Evolutionary conservation across 2,329 filamentous ascomycete species (phyloP), one percentile per base, ranked within the genome.

Genomic region (Fulvia fulva): DNA sequence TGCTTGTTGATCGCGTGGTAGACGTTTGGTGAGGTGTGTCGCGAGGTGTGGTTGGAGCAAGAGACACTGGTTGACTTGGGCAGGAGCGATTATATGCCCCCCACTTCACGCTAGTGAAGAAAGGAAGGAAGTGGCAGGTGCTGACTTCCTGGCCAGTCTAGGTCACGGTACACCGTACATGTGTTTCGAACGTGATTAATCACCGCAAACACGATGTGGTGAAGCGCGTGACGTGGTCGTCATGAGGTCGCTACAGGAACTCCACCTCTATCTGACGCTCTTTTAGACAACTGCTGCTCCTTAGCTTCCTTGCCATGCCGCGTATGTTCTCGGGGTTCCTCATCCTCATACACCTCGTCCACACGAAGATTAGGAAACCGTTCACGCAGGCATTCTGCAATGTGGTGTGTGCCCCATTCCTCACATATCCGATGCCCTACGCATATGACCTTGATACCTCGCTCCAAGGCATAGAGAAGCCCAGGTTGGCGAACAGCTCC

Each of bases 371-470:
- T 57, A 1, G 73, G 72, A 53, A 72, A 77, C 9, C 66, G 63
- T 3, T 51, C 58, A 12, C 70, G 64, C 2, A 76, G 16, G 5
- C 62, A 55, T 14, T 55, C 57, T 12, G 69, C 72, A 19, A 76
- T 58, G 47, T 68, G 73, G 19, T 67, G 60, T n/a, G 76, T 73
- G 0, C 74, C 74, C 74, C 74, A 77, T 21, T 75, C 72, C 55
- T 76, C 74, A 12, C 71, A 71, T 16, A 67, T 64, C 1, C 68
- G 66, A 58, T 77, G 74, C 2, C 74, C 74, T 8, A 76, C 73
- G 51, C 74, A 77, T 3, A 68, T 53, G 14, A 73, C 72, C 11
- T 69, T 69, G 63, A 75, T 68, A 11, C 70, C 69, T 21, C 65
- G 56, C 8, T 68, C 66, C 51, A 62, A 65, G 14, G 73, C 74